These are phyloP conservation scores for Oryza punctata DNA, from an alignment of 176 grass and related monocot species.

Conservation along the genomic window DNA sequence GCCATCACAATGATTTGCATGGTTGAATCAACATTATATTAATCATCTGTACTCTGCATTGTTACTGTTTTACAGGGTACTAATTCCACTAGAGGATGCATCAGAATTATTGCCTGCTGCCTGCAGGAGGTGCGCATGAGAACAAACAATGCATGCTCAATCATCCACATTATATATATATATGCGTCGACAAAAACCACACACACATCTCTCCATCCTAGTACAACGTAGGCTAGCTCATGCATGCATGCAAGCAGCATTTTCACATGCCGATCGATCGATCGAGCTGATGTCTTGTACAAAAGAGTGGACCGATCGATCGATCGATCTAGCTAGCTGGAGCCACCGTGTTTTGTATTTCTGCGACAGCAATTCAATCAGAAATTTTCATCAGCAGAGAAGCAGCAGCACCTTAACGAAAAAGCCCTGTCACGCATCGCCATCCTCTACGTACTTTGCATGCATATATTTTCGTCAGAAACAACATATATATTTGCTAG, in stretches of 20 bases:
- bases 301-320: neutral
- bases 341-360: neutral
- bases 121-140: neutral
- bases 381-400: neutral
- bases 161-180: neutral
- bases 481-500: neutral
- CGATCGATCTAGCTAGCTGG: neutral
- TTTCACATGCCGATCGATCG: neutral
- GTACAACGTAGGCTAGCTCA: neutral
- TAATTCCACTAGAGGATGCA: constrained; percentile 1
- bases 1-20: neutral
- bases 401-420: neutral
- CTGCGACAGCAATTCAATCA: neutral
- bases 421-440: neutral
- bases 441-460: constrained; percentile 1
- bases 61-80: neutral
- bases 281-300: neutral
- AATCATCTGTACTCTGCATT: neutral
- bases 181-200: neutral
- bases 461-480: neutral
- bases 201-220: neutral
- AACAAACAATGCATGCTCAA: neutral
- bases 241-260: neutral
- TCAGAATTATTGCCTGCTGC: neutral
- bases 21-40: neutral